phyloP scores from a whole-genome alignment of 1,284 basidiomycete genomes.

The Ceraceosorus guamensis region DNA sequence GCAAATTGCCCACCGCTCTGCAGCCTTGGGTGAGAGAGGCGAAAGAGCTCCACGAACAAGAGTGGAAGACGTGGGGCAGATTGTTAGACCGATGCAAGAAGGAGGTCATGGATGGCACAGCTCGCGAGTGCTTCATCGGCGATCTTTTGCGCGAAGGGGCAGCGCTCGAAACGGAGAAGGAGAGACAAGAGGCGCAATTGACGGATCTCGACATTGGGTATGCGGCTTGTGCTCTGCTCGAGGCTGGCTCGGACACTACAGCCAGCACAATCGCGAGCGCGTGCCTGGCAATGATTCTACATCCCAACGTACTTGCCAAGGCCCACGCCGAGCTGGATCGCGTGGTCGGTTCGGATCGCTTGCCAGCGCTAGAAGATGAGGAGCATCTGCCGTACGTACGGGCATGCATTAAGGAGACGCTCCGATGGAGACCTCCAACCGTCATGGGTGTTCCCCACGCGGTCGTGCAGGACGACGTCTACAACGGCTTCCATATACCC shows the following conservation, averaged over 20 bases:
- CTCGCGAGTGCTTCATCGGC: no score
- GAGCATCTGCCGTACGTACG: neutral
- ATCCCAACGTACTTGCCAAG: neutral
- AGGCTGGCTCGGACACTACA: no score
- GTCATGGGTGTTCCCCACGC: neutral
- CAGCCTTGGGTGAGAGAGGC: constrained; percentile 19
- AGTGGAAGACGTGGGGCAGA: no score
- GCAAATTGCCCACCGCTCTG: constrained; percentile 17
- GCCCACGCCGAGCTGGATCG: neutral
- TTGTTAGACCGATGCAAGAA: no score
- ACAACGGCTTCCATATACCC: neutral
- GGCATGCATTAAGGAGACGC: neutral
- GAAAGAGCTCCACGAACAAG: neutral
- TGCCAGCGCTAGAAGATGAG: neutral
- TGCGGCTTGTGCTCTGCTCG: no score
- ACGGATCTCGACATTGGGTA: no score
- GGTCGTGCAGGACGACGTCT: neutral
- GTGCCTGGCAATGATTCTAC: neutral
- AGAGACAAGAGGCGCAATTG: no score
- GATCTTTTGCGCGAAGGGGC: no score
- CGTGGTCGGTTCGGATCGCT: neutral
- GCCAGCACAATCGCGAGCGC: no score
- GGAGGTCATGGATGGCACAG: no score
- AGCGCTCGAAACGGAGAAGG: no score
- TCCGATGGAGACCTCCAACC: neutral